Conservation (phyloP, 495 filamentous ascomycete genomes). For the Aspergillus carlsbadensis region DNA sequence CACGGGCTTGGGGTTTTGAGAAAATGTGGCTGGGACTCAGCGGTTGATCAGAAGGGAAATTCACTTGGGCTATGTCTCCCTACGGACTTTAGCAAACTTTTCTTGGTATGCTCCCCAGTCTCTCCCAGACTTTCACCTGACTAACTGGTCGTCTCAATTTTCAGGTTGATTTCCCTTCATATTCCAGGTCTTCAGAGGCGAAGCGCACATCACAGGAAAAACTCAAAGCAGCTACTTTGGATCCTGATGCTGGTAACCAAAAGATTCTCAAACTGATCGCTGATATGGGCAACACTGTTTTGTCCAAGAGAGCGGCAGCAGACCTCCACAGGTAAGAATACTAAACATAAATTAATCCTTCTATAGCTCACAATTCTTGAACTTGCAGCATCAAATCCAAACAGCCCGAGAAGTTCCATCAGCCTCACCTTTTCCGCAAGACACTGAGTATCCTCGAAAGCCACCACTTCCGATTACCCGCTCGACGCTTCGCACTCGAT, state of each 20-base stretch:
- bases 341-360: background rate
- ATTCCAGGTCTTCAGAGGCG: conserved; percentile 28
- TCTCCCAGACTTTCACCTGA: background rate
- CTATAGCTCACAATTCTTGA: conserved; percentile 14
- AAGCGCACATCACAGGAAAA: conserved; percentile 40
- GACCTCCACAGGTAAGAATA: conserved; percentile 62
- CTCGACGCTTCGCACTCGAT: conserved; percentile 85
- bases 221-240: conserved; percentile 49
- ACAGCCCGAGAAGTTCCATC: conserved; percentile 68
- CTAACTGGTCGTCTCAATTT: background rate
- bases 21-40: conserved; percentile 88
- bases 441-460: conserved; percentile 83
- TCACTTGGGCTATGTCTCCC: conserved; percentile 88
- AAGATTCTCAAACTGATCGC: conserved; percentile 75
- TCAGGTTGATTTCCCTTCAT: conserved; percentile 40
- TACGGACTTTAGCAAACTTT: conserved; percentile 69
- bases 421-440: conserved; percentile 75
- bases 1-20: conserved; percentile 88
- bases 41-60: conserved; percentile 76
- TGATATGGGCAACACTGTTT: conserved; percentile 86
- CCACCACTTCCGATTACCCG: conserved; percentile 81
- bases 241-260: conserved; percentile 65
- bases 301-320: conserved; percentile 71
- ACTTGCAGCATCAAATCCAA: conserved; percentile 60
- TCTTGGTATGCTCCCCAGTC: conserved; percentile 54